A percentile compares a stretch with the other conserved stretches of the same genome.
Conservation (phyloP, 257 asterid genomes). For the Ligustrum vulgare region DNA sequence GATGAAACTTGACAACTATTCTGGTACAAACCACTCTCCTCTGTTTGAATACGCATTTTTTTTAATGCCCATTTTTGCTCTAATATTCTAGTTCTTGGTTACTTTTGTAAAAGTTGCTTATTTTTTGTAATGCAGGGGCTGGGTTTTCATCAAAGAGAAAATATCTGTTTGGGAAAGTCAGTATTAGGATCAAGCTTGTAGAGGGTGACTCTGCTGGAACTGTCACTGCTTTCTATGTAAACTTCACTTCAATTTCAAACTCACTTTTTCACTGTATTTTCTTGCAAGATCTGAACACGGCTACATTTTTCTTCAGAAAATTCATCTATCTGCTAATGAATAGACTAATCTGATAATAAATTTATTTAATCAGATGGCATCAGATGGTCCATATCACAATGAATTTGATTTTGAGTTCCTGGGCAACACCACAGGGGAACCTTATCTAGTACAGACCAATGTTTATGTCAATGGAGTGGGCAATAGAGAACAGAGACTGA, state of each 20-base stretch:
- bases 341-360: background rate
- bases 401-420: slow-evolving; percentile 91
- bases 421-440: slow-evolving; percentile 85
- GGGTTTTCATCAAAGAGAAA: slow-evolving; percentile 85
- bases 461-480: slow-evolving; percentile 83
- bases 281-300: no score
- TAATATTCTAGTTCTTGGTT: no score
- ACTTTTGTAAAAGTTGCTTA: background rate
- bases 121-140: slow-evolving; percentile 52
- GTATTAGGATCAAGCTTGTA: slow-evolving; percentile 80
- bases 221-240: slow-evolving; percentile 87
- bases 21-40: slow-evolving; percentile 44
- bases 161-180: slow-evolving; percentile 84
- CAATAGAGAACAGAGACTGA: slow-evolving; percentile 78
- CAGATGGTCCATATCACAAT: slow-evolving; percentile 75
- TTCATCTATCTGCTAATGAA: slow-evolving; percentile 12
- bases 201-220: slow-evolving; percentile 97
- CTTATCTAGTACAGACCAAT: slow-evolving; percentile 80
- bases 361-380: slow-evolving; percentile 66
- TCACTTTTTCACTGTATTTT: background rate
- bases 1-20: slow-evolving; percentile 69
- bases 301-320: no score
- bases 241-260: background rate
- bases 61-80: no score
- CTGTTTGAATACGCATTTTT: background rate